Conservation (phyloP, 2,329 filamentous ascomycete species). For the Verticillium nonalfalfae region DNA sequence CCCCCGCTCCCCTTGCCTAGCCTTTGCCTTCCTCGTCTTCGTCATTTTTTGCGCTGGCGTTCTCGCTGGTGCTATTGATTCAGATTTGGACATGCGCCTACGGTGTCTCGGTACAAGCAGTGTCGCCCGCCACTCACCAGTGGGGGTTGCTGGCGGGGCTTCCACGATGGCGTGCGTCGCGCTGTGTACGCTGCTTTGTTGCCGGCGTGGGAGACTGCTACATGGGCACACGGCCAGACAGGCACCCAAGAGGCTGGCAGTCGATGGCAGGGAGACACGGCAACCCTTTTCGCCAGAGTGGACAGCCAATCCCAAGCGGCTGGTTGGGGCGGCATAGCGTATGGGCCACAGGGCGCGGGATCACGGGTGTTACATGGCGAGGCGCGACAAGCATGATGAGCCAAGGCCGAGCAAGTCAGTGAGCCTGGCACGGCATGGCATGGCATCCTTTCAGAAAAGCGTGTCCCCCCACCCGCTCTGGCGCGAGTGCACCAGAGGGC, state of each 20-base stretch:
- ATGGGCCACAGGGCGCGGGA: not conserved
- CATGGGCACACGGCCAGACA: not conserved
- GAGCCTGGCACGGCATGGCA: not conserved
- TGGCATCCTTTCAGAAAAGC: not conserved
- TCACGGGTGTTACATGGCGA: slow-evolving; percentile 10
- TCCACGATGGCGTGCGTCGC: not conserved
- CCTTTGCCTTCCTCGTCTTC: not conserved
- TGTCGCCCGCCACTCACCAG: not conserved
- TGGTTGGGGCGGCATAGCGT: slow-evolving; percentile 9
- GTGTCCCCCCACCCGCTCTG: not conserved
- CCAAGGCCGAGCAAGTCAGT: slow-evolving; percentile 1
- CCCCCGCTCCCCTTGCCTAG: not conserved
- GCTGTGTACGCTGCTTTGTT: not conserved
- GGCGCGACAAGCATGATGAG: slow-evolving; percentile 3
- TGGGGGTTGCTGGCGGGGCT: not conserved
- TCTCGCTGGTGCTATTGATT: not conserved
- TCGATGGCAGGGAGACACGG: not conserved
- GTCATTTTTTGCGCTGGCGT: not conserved
- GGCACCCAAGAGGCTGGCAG: too few relatives aligned
- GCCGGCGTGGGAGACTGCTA: not conserved
- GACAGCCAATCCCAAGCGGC: slow-evolving; percentile 8
- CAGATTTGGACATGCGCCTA: not conserved
- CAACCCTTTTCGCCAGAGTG: slow-evolving; percentile 1
- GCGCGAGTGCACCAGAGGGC: not conserved
- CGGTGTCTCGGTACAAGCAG: not conserved